These are phyloP conservation scores for Pseudopithomyces chartarum DNA, from an alignment of 2,329 filamentous ascomycete genomes.

Conservation along the genomic window DNA sequence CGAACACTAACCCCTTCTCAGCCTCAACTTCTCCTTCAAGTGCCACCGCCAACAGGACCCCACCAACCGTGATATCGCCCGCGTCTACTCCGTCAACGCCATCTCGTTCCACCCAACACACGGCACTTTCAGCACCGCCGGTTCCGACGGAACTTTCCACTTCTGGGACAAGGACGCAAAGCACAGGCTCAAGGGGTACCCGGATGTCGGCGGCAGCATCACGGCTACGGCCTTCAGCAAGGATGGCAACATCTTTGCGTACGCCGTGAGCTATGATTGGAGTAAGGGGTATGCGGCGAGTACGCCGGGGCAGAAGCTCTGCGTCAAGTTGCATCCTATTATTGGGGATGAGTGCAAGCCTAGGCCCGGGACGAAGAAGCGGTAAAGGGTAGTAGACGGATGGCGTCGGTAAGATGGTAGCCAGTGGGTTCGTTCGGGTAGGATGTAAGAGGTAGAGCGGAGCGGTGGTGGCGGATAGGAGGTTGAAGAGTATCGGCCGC, in stretches of 20 bases:
- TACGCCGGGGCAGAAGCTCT: constrained; percentile 61
- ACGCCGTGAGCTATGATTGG: constrained; percentile 94
- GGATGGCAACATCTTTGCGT: constrained; percentile 67
- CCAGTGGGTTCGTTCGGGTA: not conserved
- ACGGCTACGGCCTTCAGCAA: constrained; percentile 90
- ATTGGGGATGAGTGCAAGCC: constrained; percentile 57
- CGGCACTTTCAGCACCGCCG: constrained; percentile 97
- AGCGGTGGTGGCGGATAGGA: too few relatives aligned
- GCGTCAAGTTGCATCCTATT: constrained; percentile 57
- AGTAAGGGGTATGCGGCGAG: constrained; percentile 92
- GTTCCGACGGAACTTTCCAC: constrained; percentile 94
- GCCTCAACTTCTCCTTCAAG: constrained; percentile 97
- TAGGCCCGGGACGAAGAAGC: constrained; percentile 53
- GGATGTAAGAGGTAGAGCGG: not conserved
- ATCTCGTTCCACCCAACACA: constrained; percentile 97
- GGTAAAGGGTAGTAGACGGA: constrained; percentile 31
- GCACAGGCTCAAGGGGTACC: constrained; percentile 68
- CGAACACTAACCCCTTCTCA: constrained; percentile 22
- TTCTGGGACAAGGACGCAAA: constrained; percentile 79
- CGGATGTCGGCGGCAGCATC: constrained; percentile 73
- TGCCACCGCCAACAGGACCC: constrained; percentile 86
- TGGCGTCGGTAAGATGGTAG: not conserved
- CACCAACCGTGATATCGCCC: constrained; percentile 68
- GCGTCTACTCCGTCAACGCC: constrained; percentile 93
- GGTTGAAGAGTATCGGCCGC: too few relatives aligned